Evolutionary conservation across 345 rosid genomes (phyloP).

Genomic region (Firmiana major): DNA sequence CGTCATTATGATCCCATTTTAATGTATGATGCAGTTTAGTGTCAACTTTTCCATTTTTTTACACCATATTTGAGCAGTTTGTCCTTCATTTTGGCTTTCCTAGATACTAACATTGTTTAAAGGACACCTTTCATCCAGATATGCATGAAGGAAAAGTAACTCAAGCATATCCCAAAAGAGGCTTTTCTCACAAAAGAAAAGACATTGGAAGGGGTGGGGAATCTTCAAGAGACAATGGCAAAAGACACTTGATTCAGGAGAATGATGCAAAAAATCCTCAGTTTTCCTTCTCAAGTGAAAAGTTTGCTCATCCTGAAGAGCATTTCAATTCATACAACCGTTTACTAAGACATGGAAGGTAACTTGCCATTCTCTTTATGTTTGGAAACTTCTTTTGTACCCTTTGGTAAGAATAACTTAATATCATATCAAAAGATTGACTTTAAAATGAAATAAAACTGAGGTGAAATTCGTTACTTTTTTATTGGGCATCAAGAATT

Average conservation of each 20-base stretch:
- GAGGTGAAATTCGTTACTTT: not conserved
- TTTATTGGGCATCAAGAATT: not conserved
- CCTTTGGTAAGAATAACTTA: not conserved
- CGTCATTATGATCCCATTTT: constrained; percentile 1
- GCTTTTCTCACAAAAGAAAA: constrained; percentile 31
- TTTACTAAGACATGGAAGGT: constrained; percentile 74
- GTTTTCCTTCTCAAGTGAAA: constrained; percentile 31
- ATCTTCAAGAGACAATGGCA: constrained; percentile 31
- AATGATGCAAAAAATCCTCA: constrained; percentile 30
- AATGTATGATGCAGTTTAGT: constrained; percentile 13
- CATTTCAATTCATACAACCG: constrained; percentile 42
- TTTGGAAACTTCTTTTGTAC: constrained; percentile 5
- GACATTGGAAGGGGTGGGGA: constrained; percentile 30
- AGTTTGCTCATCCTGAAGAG: constrained; percentile 29
- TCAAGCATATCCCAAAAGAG: constrained; percentile 31
- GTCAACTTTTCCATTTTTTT: constrained; percentile 6
- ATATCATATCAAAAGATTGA: constrained; percentile 1
- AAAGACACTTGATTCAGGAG: constrained; percentile 32
- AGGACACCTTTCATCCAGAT: constrained; percentile 35
- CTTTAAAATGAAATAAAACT: not conserved
- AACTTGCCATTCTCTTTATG: constrained; percentile 20
- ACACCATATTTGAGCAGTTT: not conserved
- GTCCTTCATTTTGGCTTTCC: constrained; percentile 9
- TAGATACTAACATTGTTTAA: constrained; percentile 18
- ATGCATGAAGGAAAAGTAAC: constrained; percentile 29